phyloP scores from a whole-genome alignment of 495 filamentous ascomycete genomes.

The Cercophora sp. region DNA sequence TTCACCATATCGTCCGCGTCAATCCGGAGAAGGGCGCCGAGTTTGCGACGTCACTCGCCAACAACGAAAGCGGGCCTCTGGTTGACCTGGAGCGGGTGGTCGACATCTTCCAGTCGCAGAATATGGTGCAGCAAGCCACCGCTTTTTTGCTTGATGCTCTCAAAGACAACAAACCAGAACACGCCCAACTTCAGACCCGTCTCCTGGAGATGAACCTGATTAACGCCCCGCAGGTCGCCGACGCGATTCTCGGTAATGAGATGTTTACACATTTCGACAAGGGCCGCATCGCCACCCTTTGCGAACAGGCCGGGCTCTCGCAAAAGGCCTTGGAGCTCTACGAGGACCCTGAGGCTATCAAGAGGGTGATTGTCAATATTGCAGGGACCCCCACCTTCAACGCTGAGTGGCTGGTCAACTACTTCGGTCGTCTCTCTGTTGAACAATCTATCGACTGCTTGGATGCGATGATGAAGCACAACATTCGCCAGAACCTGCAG shows the following conservation, averaged over 20 bases:
- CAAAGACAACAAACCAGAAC: constrained; percentile 90
- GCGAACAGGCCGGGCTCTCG: constrained; percentile 82
- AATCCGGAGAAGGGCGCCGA: constrained; percentile 94
- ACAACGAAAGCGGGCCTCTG: constrained; percentile 75
- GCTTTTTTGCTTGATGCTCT: constrained; percentile 94
- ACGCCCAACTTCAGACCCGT: constrained; percentile 87
- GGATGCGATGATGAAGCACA: constrained; percentile 90
- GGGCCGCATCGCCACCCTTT: constrained; percentile 77
- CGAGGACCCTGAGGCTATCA: constrained; percentile 83
- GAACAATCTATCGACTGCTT: constrained; percentile 93
- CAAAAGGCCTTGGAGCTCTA: constrained; percentile 93
- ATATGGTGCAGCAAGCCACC: constrained; percentile 95
- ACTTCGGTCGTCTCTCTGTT: constrained; percentile 88
- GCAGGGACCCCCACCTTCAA: constrained; percentile 75
- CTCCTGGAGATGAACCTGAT: constrained; percentile 97
- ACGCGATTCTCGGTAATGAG: constrained; percentile 94
- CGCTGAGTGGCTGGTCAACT: constrained; percentile 84
- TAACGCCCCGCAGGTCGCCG: constrained; percentile 94
- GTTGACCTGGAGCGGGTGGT: constrained; percentile 94
- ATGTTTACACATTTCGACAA: constrained; percentile 98
- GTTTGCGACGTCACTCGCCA: constrained; percentile 84
- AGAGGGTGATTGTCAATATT: constrained; percentile 78
- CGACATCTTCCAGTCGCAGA: constrained; percentile 95
- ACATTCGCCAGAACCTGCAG: constrained; percentile 95
- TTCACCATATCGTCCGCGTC: constrained; percentile 86